A percentile compares a stretch with the other conserved stretches of the same genome.
These are phyloP conservation scores for Nakazawaea siamensis DNA, from an alignment of 805 yeast species.

Conservation along the genomic window DNA sequence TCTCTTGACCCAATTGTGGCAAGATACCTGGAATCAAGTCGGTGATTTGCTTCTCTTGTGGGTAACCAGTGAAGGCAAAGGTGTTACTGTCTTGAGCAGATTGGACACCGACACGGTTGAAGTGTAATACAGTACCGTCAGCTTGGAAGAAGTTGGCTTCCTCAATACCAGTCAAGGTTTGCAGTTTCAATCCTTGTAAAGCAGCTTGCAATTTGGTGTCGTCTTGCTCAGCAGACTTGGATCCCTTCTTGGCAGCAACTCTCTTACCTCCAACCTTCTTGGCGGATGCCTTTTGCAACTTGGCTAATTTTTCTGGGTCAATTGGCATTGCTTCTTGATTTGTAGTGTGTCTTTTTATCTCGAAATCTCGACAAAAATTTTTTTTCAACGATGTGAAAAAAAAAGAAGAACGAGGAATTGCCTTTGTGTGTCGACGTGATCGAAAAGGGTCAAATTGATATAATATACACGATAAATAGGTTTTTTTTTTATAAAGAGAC, in stretches of 20 bases:
- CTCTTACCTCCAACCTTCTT: conserved; percentile 83
- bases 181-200: conserved; percentile 82
- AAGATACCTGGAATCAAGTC: conserved; percentile 91
- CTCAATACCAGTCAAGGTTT: conserved; percentile 81
- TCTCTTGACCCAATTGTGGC: conserved; percentile 95
- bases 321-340: too few species aligned
- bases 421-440: background rate
- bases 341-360: background rate
- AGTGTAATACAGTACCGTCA: conserved; percentile 93
- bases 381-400: too few species aligned
- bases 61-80: conserved; percentile 89
- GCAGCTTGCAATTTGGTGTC: conserved; percentile 87
- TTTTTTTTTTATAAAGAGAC: too few species aligned
- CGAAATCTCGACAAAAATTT: too few species aligned
- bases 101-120: conserved; percentile 94
- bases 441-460: background rate
- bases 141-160: conserved; percentile 98
- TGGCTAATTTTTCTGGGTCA: conserved; percentile 92
- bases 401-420: background rate
- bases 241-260: conserved; percentile 80
- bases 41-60: conserved; percentile 86
- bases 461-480: too few species aligned
- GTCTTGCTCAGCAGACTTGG: conserved; percentile 64
- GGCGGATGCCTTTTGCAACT: conserved; percentile 78
- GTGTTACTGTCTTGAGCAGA: conserved; percentile 87